Conservation (phyloP, 495 filamentous ascomycete species). For the Talaromyces wortmannii region DNA sequence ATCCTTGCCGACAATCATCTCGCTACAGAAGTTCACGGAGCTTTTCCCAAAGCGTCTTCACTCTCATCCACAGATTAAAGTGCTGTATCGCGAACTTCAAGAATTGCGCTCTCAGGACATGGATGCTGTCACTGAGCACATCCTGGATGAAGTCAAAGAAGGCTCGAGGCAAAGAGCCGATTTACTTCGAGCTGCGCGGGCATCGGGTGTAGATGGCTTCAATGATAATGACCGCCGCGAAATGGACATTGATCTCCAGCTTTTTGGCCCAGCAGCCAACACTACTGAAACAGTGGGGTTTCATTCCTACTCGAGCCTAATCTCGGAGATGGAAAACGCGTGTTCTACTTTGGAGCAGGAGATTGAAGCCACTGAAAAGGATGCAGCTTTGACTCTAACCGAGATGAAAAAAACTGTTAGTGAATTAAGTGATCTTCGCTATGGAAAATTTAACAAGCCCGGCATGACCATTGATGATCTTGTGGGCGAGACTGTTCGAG, state of each 20-base stretch:
- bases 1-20: conserved; percentile 62
- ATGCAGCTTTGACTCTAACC: conserved; percentile 53
- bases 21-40: conserved; percentile 65
- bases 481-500: conserved; percentile 46
- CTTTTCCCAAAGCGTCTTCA: conserved; percentile 68
- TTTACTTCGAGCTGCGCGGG: conserved; percentile 46
- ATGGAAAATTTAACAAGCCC: conserved; percentile 63
- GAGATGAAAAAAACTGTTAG: conserved; percentile 58
- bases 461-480: conserved; percentile 51
- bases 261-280: conserved; percentile 54
- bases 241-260: conserved; percentile 64
- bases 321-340: conserved; percentile 62
- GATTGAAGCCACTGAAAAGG: conserved; percentile 53
- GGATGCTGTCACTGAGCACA: conserved; percentile 60
- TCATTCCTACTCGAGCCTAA: conserved; percentile 58
- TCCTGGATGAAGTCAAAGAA: conserved; percentile 56
- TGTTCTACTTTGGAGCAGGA: conserved; percentile 59
- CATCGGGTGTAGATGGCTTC: conserved; percentile 46
- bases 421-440: conserved; percentile 74
- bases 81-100: conserved; percentile 75
- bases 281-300: conserved; percentile 21
- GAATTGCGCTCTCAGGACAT: conserved; percentile 60
- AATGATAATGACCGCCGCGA: conserved; percentile 56
- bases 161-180: conserved; percentile 57
- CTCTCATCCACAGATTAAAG: conserved; percentile 62